Percentiles rank a stretch among this genome's conserved stretches.
Conservation (phyloP, 1,139 yeast species). For the Hansenula anomala region DNA sequence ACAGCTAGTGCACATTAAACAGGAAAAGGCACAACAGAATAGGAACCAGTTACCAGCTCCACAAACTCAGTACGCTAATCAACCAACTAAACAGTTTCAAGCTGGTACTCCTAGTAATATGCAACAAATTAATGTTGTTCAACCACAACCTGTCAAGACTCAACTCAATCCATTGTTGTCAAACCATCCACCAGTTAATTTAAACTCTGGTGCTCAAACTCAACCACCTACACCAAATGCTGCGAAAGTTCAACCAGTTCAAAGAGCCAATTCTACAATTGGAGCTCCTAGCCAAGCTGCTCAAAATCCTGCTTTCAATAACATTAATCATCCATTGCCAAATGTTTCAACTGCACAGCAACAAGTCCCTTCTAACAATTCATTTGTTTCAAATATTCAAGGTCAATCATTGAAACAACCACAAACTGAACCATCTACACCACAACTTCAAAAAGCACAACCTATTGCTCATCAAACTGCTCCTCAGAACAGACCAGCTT, state of each 20-base stretch:
- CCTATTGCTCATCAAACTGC: background rate
- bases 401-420: background rate
- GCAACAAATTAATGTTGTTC: background rate
- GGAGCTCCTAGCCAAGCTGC: background rate
- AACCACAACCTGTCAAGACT: slow-evolving; percentile 1
- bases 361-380: background rate
- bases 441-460: background rate
- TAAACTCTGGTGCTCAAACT: background rate
- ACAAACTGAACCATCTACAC: background rate
- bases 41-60: no score
- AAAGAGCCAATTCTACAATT: background rate
- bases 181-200: background rate
- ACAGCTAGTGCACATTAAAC: no score
- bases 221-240: background rate
- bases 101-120: no score
- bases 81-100: background rate
- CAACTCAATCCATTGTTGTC: background rate
- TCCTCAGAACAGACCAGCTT: background rate
- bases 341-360: background rate
- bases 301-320: no score
- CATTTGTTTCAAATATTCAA: background rate
- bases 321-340: background rate
- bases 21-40: no score
- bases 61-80: background rate
- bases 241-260: background rate